Base-by-base conservation (phyloP, 2,329 filamentous ascomycete genomes). In the Exserohilum rostratum region DNA sequence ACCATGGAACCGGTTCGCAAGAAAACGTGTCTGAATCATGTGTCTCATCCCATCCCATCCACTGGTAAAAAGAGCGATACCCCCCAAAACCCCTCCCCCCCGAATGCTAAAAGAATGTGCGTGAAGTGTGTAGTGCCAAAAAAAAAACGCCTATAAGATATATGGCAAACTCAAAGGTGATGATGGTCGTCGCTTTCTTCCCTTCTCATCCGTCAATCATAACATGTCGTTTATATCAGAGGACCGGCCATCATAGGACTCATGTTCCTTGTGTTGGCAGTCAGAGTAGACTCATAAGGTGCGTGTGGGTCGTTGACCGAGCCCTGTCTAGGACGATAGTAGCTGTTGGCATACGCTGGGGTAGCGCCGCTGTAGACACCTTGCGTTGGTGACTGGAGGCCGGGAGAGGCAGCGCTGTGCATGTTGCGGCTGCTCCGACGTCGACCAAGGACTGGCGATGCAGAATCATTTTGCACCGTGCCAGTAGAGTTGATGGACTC, bases 371-470 rank as follows among this genome's bases (percentile, higher is more conserved):
- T 46, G 20, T 67, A 73, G 7, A 56, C 45, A n/a, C 57, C 58
- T 35, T 72, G 68, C 17, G 64, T 39, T 3, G 64, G 59, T n/a
- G 67, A 57, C 11, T 68, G 39, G 18, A 59, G 62, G 1, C 68
- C 62, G 1, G 70, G 58, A 22, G 67, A 61, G 29, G 66, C 57
- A 10, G 60, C 61, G 18, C 58, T 65, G 11, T 64, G 63, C 38
- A 73, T 70, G 46, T 68, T 73, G 35, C 73, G 73, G 45, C 65
- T 74, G 62, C 73, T 76, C 48, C 70, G 68, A 38, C 73, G 65
- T 17, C 73, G 66, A 29, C 58, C 59, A 10, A 76, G 64, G 15
- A 58, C 63, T 31, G 73, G 69, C 12, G 70, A 70, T 20, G 69
- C 49, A 13, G 68, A 61, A 29, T 57, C 58, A 37, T 55, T 60